phyloP scores from a whole-genome alignment of 169 alveolate species.

The Plasmodium vinckei region DNA sequence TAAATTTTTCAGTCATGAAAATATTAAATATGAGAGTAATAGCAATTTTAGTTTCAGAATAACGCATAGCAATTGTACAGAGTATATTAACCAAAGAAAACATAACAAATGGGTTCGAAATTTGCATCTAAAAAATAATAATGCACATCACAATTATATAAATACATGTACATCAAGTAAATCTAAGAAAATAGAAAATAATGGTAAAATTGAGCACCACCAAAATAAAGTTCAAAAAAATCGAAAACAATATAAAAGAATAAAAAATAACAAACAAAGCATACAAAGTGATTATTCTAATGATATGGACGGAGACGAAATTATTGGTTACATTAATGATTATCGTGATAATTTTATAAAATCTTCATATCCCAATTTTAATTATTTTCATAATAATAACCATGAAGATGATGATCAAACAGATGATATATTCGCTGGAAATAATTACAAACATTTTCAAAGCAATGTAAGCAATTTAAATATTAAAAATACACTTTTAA shows the following conservation, averaged over 20 bases:
- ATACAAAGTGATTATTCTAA: too few species aligned
- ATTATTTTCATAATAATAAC: background rate
- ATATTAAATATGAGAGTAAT: background rate
- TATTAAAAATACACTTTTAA: slow-evolving; percentile 14
- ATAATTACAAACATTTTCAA: background rate
- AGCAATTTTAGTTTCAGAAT: slow-evolving; percentile 1
- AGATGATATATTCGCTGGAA: background rate
- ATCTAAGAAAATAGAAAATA: background rate
- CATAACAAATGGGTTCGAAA: too few species aligned
- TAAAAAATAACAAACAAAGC: background rate
- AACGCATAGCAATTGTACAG: background rate
- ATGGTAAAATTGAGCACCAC: background rate
- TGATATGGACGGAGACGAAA: background rate
- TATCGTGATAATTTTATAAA: background rate
- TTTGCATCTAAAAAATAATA: too few species aligned
- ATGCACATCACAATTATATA: background rate
- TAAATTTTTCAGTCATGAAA: slow-evolving; percentile 5
- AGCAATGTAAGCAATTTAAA: slow-evolving; percentile 12
- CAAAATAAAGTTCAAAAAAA: too few species aligned
- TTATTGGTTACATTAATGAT: background rate
- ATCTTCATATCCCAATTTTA: background rate
- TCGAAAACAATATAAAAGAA: background rate
- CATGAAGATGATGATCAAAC: background rate
- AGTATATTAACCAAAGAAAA: background rate
- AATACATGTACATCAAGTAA: background rate